Evolutionary conservation across 345 rosid genomes (phyloP).

Genomic region (Barbarea vulgaris): DNA sequence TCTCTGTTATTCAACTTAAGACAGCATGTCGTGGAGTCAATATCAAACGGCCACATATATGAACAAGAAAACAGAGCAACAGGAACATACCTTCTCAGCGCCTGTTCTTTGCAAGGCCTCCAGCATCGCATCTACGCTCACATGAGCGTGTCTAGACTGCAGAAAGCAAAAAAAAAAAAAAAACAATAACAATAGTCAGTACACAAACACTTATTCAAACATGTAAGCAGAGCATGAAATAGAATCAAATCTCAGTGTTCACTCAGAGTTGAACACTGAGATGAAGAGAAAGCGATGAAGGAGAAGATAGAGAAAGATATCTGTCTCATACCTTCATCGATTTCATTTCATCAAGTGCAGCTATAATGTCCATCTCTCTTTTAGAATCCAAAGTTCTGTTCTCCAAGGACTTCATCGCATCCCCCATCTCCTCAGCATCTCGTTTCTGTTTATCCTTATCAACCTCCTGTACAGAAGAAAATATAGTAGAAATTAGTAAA

Average conservation of each 20-base stretch:
- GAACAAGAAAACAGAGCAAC: conserved; percentile 6
- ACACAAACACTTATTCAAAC: not conserved
- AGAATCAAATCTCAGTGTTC: not conserved
- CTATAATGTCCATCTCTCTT: conserved; percentile 92
- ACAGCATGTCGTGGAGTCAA: not conserved
- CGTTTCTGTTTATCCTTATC: conserved; percentile 62
- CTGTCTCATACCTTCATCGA: conserved; percentile 63
- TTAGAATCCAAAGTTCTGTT: conserved; percentile 89
- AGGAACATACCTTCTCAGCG: conserved; percentile 55
- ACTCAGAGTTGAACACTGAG: not conserved
- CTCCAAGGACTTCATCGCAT: conserved; percentile 94
- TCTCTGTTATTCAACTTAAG: not conserved
- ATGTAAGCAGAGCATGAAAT: not conserved
- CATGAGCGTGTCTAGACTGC: conserved; percentile 92
- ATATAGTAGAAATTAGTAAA: not conserved
- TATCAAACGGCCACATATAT: not conserved
- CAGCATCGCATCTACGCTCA: conserved; percentile 91
- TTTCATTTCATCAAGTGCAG: conserved; percentile 93
- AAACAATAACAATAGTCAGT: conserved; percentile 1
- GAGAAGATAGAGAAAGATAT: not conserved
- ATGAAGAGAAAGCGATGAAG: not conserved
- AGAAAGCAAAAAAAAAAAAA: conserved; percentile 6
- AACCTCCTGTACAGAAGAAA: conserved; percentile 44
- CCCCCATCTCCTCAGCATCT: conserved; percentile 90
- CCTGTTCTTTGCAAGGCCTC: conserved; percentile 81